Conservation (phyloP, 2,329 filamentous ascomycete species). For the Leptosphaerulina australis region DNA sequence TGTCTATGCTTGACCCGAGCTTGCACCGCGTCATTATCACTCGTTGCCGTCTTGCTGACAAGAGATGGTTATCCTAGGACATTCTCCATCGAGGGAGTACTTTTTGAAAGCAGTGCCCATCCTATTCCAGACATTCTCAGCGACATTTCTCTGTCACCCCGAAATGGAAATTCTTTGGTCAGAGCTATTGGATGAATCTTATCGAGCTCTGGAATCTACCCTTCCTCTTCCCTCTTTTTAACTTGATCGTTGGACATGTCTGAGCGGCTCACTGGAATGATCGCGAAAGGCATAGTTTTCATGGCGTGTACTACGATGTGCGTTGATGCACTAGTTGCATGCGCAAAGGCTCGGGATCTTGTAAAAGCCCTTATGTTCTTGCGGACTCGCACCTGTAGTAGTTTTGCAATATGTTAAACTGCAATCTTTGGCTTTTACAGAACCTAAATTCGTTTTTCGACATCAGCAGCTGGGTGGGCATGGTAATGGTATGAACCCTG, state of each 20-base stretch:
- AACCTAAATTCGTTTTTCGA: conserved; percentile 16
- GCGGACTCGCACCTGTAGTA: background rate
- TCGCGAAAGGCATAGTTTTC: conserved; percentile 34
- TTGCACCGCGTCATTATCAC: conserved; percentile 3
- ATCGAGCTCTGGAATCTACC: too few relatives aligned
- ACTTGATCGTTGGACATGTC: background rate
- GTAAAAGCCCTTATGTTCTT: background rate
- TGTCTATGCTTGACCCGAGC: conserved; percentile 2
- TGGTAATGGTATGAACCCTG: background rate
- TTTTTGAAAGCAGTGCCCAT: background rate
- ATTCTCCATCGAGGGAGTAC: background rate
- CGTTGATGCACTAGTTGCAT: conserved; percentile 30
- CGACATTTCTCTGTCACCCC: conserved; percentile 32
- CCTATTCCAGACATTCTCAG: conserved; percentile 6
- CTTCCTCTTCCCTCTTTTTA: too few relatives aligned
- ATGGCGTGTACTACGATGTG: conserved; percentile 28
- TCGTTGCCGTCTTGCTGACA: conserved; percentile 11
- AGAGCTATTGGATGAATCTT: conserved; percentile 57
- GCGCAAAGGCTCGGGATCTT: background rate
- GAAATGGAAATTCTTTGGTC: conserved; percentile 63
- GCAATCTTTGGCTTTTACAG: background rate
- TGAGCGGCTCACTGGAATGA: conserved; percentile 25
- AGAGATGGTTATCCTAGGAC: background rate
- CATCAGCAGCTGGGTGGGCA: background rate
- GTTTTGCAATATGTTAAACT: background rate